Base-by-base conservation (phyloP, 2,329 filamentous ascomycete species). In the Bisporella sp. region DNA sequence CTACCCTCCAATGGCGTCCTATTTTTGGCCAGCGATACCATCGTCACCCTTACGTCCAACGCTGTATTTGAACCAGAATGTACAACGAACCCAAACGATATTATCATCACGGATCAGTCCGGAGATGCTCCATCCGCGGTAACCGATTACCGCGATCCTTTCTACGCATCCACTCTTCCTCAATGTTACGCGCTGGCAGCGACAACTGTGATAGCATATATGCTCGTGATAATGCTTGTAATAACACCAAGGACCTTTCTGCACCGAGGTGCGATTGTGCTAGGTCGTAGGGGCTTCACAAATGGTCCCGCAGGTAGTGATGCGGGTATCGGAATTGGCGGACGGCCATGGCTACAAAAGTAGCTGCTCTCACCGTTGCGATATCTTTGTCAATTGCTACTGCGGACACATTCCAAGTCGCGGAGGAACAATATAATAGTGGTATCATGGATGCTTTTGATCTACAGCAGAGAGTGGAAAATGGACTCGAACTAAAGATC, bases 321-420 rank as follows among this genome's bases (percentile, higher is more conserved):
- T 28, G 78, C 84, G 31, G 80, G 90, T 46, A 84, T 95, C 49
- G 91, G 85, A 49, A 89, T 96, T 12, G 93, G 93, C 47, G 90
- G 90, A 41, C 82, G 93, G 47, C 93, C 93, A 5, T 96, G 91
- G 89, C 73, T 99, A 52, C 93, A 99, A 67, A 88, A 67, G 80
- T 89, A 47, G 86, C 86, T 4, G 78, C 87, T 2, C 69, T 89
- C 46, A 86, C 83, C 1, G 82, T 89, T 1, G 79, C 85, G 31
- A 82, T 97, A 31, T 96, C 92, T 3, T 76, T 99, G 49, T 96
- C 91, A 1, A 93, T 97, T 55, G 93, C 93, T 42, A 95, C 90
- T 6, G 87, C 85, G 47, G 89, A 96, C 69, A 96, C 92, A 0
- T 95, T 97, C 65, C 77, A 78, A 58, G 88, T 93, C 11, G 90